Evolutionary conservation across 208 protist species (phyloP), one percentile per base, ranked within the genome.

Genomic region (Naegleria lovaniensis): DNA sequence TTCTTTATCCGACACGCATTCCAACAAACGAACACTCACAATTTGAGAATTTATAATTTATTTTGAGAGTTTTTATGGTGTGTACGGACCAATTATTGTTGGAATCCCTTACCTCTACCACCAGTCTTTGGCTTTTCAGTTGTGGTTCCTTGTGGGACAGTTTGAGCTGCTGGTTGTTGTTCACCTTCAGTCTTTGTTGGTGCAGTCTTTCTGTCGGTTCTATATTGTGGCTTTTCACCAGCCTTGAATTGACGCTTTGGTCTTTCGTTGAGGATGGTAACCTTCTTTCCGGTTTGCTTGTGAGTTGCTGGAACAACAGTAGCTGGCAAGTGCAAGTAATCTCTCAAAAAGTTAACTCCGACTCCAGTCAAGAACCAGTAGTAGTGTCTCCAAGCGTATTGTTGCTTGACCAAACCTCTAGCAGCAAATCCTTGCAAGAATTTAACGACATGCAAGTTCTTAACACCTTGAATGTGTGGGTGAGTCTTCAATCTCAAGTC

Each of bases 311-410:
- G 97, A 89, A 98, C 95, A 84, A 95, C 94, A 88, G 94, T 94
- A 22, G 92, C 91, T 88, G 96, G 93, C n/a, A 98, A 94, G 93
- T 97, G 94, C 84, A 98, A 96, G 94, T 97, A 97, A 59, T 95
- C 93, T 91, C 97, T 95, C 91, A 98, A 94, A 94, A 97, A 98
- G 84, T 95, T 93, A 87, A 98, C 93, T 92, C 97, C 97, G 87
- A 96, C 94, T 89, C 97, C 95, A 93, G 91, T 95, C 90, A 98
- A 95, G 91, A 94, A 96, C 95, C 95, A 98, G 95, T 98, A 98
- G 95, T 96, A 97, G 93, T 98, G 95, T 93, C 95, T 95, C 96
- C 96, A 98, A 90, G 96, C 95, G 92, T 97, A 98, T 93, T 96
- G 93, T 95, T 98, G 96, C 93, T 96, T 96, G 92, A 98, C 95